Base-by-base conservation (phyloP, 2,329 filamentous ascomycete species). In the Arthrobotrys sphaeroides region DNA sequence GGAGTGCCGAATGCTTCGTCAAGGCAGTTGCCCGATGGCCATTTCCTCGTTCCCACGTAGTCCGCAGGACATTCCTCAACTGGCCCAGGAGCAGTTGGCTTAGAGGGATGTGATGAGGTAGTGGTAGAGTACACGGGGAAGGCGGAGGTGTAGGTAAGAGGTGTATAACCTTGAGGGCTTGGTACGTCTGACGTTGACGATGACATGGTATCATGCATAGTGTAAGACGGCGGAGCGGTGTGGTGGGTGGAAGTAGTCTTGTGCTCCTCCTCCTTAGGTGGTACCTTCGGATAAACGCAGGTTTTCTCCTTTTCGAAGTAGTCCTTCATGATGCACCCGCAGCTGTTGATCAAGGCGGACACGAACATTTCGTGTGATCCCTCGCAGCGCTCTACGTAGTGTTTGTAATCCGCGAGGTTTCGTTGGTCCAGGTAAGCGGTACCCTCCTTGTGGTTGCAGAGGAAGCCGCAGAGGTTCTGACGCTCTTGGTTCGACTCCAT, bases 1-100 rank as follows among this genome's bases (percentile, higher is more conserved):
- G 57, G 7, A 10, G 28, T 42, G 24, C 24, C 33, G 12, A 73
- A 73, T 3, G 40, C 40, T 20, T 59, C 24, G 2, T 73, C 60
- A 10, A 73, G 42, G 33, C 68, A 73, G 38, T 65, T 73, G 6
- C 59, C 59, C 2, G 16, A 1, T 28, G 68, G 68, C 68, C 69
- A 73, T 22, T 60, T 47, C 9, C 33, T 4, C 13, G 49, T 28
- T 0, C 60, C 69, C 9, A 9, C 6, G 13, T 59, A 73, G 20
- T 65, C 43, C n/a, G 38, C 16, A 13, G 59, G 59, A 13, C 68
- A 73, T 16, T 47, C 18, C 26, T 49, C 31, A 12, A 65, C 68
- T n/a, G n/a, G n/a, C n/a, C n/a, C n/a, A 22, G 20, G 5, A 55
- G 16, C 36, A 24, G 45, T 53, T n/a, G 33, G 16, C 51, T 13